Base-by-base conservation (phyloP, 805 yeast species). In the Vanderwaltozyma verrucispora region DNA sequence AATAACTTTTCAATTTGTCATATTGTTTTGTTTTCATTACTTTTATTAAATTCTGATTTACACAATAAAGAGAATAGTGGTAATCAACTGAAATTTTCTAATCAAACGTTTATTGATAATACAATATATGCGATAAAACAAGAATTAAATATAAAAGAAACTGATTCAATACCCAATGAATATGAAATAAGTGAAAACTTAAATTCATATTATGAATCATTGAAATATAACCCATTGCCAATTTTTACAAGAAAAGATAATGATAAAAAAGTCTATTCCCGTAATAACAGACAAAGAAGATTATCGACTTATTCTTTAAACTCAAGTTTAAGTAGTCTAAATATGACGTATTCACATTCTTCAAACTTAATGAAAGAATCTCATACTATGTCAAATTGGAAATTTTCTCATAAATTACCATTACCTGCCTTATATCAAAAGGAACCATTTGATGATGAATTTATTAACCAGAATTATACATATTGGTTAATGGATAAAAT, bases 1-100 rank as follows among this genome's bases (percentile, higher is more conserved):
- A 53, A 69, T 65, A 53, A 74, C 70, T 51, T 60, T 59, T 38
- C 71, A 66, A 50, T 82, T 68, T 76, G 81, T 41, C 85, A 83
- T 56, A 74, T 85, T 24, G 69, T 83, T 3, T 68, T 83, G 27
- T 85, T 83, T 58, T 71, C 87, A 2, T 61, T 85, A 47, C 66
- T 85, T 36, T 69, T 85, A 36, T 64, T 83, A 37, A 85, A 85
- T 57, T 81, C 94, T 0, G 87, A 86, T 38, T 61, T 84, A 28
- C 86, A 84, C 60, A 78, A 78, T 40, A 69, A 65, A 36, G 59
- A 51, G 36, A 33, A 30, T 23, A 23, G 31, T 8, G 65, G 56
- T 41, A 65, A 56, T 33, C 53, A 51, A 11, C 42, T 47, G 47
- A 64, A 61, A 50, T 68, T 69, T 47, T 55, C 69, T 7, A 56